Evolutionary conservation across 441 rosid genomes (phyloP), one percentile per base, ranked within the genome.

Genomic region (Eutrema salsugineum): DNA sequence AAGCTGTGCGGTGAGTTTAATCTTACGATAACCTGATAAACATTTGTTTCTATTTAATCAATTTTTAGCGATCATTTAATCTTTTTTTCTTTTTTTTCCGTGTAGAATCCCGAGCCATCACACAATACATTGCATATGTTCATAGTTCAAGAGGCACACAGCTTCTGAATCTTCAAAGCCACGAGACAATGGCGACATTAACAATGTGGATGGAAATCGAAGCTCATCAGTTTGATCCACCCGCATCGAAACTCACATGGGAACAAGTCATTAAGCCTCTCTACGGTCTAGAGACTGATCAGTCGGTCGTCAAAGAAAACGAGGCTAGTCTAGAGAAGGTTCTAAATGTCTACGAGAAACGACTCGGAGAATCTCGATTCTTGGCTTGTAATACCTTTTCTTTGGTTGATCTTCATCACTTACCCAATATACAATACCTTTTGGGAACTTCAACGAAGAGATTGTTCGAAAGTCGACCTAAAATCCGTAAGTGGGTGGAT

Each of bases 161-260:
- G 19, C 77, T 79, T 20, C 30, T 79, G 11, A 59, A 70, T 30
- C 68, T 70, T 43, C 24, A 19, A 70, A 39, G 62, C 62, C 70
- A 79, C 46, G 63, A 43, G 35, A 61, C 76, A 65, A 75, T 76
- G 75, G 82, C 79, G 5, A 70, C 50, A 24, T 17, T 75, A 48
- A 44, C 82, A 20, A 66, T 59, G 54, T 79, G 82, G 79, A 46
- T 79, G 59, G 77, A 75, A 17, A 72, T 75, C 11, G 82, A 79
- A 63, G 66, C 71, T 49, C 79, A 75, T 32, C 72, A 75, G 35
- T 79, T 79, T 11, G 71, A 77, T 24, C 80, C 80, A 64, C 40
- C 43, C 3, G 76, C 80, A 1, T 65, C 72, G 1, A 70, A 63
- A 71, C 72, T 77, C 48, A 71, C 72, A 50, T 77, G 72, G 76